phyloP scores from a whole-genome alignment of 2,329 filamentous ascomycete genomes.

The Intubia oerlemansii region DNA sequence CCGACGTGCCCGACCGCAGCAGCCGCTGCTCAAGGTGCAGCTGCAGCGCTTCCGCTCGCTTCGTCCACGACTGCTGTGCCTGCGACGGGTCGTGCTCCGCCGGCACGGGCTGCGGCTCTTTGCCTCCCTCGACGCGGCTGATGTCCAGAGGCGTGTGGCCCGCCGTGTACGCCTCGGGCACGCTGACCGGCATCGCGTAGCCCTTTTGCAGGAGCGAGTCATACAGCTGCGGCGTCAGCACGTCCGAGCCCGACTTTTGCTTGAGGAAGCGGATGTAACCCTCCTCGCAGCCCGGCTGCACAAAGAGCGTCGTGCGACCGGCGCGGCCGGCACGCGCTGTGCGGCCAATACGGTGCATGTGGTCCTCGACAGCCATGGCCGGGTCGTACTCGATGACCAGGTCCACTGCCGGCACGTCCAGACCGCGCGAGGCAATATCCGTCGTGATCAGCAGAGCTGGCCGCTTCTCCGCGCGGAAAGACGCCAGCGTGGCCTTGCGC shows the following conservation, averaged over 20 bases:
- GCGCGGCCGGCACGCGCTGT: slow-evolving; percentile 83
- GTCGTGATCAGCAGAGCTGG: slow-evolving; percentile 79
- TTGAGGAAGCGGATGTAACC: slow-evolving; percentile 62
- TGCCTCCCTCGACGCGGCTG: slow-evolving; percentile 36
- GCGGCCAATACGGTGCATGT: slow-evolving; percentile 83
- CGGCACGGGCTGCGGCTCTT: slow-evolving; percentile 21
- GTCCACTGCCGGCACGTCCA: slow-evolving; percentile 89
- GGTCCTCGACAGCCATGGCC: slow-evolving; percentile 80
- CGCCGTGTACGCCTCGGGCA: slow-evolving; percentile 30
- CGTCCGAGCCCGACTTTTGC: slow-evolving; percentile 4
- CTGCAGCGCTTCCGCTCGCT: slow-evolving; percentile 32
- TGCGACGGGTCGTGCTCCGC: slow-evolving; percentile 16
- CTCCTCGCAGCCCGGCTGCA: slow-evolving; percentile 80
- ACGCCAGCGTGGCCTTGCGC: slow-evolving; percentile 65
- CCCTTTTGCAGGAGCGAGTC: slow-evolving; percentile 42
- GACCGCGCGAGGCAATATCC: slow-evolving; percentile 84
- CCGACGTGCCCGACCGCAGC: slow-evolving; percentile 12
- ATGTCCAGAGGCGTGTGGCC: slow-evolving; percentile 10
- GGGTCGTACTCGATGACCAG: slow-evolving; percentile 93
- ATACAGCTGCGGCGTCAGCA: slow-evolving; percentile 28
- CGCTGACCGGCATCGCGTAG: slow-evolving; percentile 35
- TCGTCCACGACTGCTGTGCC: slow-evolving; percentile 18
- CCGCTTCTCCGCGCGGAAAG: slow-evolving; percentile 53
- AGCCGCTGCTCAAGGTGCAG: slow-evolving; percentile 38
- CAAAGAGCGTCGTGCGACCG: slow-evolving; percentile 72